Evolutionary conservation across 163 green algal genomes (phyloP).

Genomic region (Scenedesmus sp.): DNA sequence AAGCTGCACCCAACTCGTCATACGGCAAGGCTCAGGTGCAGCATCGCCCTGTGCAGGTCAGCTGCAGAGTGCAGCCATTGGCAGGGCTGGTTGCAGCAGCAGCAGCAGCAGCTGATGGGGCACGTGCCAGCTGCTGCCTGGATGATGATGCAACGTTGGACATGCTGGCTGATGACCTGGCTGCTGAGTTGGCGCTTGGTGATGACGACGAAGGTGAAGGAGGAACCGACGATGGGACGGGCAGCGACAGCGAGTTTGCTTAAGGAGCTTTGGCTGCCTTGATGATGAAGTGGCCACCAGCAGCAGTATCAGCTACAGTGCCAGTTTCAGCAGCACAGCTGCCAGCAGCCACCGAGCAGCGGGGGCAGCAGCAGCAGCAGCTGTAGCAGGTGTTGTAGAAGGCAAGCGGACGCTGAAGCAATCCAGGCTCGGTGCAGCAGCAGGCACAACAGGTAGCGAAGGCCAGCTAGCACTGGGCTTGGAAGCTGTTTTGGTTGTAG

Average conservation of each 20-base stretch:
- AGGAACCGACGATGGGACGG: background rate
- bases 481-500: background rate
- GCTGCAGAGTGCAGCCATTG: background rate
- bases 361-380: conserved; percentile 17
- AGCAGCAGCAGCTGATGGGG: background rate
- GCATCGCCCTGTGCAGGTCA: background rate
- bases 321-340: conserved; percentile 23
- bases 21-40: background rate
- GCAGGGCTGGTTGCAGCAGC: background rate
- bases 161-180: conserved; percentile 41
- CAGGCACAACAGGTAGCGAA: background rate
- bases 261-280: background rate
- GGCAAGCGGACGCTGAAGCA: background rate
- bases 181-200: conserved; percentile 33
- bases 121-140: background rate
- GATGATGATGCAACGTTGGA: conserved; percentile 1
- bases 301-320: conserved; percentile 16
- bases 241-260: background rate
- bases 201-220: conserved; percentile 21
- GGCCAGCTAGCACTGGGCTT: background rate
- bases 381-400: background rate
- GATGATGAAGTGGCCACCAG: background rate
- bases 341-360: conserved; percentile 20
- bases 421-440: background rate
- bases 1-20: background rate